phyloP scores from a whole-genome alignment of 1,284 basidiomycete genomes.

The Ceratobasidium sp. region DNA sequence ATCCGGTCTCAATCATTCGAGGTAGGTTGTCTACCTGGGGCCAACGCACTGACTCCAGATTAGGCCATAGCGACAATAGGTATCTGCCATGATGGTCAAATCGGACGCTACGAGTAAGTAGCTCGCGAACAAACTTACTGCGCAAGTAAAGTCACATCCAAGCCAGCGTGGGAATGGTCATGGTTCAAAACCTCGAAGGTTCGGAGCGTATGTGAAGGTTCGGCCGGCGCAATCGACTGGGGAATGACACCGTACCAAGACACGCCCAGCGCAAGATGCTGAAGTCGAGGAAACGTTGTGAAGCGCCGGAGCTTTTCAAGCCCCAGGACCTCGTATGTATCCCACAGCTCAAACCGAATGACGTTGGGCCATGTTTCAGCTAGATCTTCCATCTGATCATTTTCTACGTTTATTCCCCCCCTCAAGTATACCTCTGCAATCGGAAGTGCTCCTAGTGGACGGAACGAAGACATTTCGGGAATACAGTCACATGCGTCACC shows the following conservation, averaged over 20 bases:
- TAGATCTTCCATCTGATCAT: not conserved
- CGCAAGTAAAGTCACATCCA: not conserved
- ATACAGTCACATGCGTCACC: not conserved
- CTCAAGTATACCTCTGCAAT: not conserved
- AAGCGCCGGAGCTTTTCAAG: not conserved
- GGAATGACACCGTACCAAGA: not conserved
- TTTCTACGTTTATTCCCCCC: not conserved
- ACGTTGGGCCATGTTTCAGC: not conserved
- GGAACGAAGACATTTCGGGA: not conserved
- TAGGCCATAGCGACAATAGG: not conserved
- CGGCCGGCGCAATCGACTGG: not conserved
- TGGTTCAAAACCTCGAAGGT: not conserved
- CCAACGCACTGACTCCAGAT: not conserved
- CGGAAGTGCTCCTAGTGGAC: not conserved
- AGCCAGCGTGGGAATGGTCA: not conserved
- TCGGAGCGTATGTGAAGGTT: not conserved
- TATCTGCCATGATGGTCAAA: not conserved
- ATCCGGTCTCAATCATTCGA: not conserved
- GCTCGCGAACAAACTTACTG: not conserved
- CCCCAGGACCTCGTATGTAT: not conserved
- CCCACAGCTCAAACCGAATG: not conserved
- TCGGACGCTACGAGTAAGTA: not conserved
- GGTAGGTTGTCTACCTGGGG: not conserved
- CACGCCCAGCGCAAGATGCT: not conserved
- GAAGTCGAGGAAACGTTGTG: not conserved